Percentiles rank a stretch among this genome's conserved stretches.
Evolutionary conservation across 2,329 filamentous ascomycete species (phyloP).

Genomic region (Phialemoniopsis sp.): DNA sequence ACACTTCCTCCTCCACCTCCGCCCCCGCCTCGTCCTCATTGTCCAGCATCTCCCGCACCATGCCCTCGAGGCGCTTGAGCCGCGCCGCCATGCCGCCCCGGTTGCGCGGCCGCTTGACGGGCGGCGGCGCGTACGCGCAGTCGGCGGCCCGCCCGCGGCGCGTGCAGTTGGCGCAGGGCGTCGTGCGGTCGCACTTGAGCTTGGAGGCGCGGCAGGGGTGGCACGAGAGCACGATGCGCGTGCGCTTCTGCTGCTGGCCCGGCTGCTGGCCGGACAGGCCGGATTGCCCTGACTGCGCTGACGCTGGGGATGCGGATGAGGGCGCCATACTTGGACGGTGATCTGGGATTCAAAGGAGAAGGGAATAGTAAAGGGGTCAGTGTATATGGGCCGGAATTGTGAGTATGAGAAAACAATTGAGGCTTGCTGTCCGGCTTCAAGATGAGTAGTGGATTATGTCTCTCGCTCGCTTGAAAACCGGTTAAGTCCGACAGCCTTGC

Average conservation of each 20-base stretch:
- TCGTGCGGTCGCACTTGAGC: constrained; percentile 50
- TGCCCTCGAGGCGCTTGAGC: constrained; percentile 50
- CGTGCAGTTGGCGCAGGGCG: constrained; percentile 47
- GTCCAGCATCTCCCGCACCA: constrained; percentile 54
- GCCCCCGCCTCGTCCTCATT: constrained; percentile 18
- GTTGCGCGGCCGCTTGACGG: constrained; percentile 34
- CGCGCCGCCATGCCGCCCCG: constrained; percentile 44
- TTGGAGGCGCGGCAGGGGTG: constrained; percentile 48
- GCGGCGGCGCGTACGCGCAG: constrained; percentile 46
- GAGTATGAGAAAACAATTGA: too few species aligned
- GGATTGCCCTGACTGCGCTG: too few species aligned
- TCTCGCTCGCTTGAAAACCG: too few species aligned
- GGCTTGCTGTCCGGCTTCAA: too few species aligned
- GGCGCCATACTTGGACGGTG: too few species aligned
- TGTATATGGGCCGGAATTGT: too few species aligned
- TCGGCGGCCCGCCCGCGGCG: constrained; percentile 40
- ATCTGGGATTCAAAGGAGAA: too few species aligned
- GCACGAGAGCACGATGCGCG: constrained; percentile 47
- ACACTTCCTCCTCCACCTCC: constrained; percentile 1
- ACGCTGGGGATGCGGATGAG: too few species aligned
- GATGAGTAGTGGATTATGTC: too few species aligned
- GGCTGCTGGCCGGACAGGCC: background rate
- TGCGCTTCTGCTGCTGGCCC: constrained; percentile 33
- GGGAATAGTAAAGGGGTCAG: too few species aligned
- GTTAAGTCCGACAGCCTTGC: too few species aligned